Conservation (phyloP, 352 stramenopile species). For the Albugo candida region DNA sequence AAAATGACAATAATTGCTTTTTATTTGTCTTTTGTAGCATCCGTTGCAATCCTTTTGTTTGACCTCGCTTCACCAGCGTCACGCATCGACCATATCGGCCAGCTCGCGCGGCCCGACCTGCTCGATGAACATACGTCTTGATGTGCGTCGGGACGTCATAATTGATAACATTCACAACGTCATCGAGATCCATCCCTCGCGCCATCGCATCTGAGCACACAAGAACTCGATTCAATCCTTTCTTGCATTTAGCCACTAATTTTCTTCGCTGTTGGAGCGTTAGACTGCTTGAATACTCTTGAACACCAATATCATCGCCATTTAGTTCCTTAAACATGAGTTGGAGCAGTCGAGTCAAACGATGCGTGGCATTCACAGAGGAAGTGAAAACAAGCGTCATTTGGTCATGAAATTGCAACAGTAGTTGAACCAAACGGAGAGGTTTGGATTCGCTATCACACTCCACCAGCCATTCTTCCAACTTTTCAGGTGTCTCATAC, state of each 20-base stretch:
- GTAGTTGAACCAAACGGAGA: conserved; percentile 84
- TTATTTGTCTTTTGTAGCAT: conserved; percentile 75
- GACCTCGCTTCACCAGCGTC: conserved; percentile 67
- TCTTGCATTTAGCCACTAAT: conserved; percentile 62
- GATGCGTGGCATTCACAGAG: conserved; percentile 92
- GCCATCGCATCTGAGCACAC: conserved; percentile 87
- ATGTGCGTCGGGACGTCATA: conserved; percentile 85
- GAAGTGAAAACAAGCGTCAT: conserved; percentile 91
- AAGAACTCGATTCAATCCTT: conserved; percentile 40
- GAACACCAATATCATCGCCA: conserved; percentile 1
- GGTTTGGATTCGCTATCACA: conserved; percentile 90
- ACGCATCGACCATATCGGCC: conserved; percentile 50
- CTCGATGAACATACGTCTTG: conserved; percentile 84
- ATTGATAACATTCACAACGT: conserved; percentile 86
- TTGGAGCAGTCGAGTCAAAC: conserved; percentile 87
- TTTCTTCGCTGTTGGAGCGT: conserved; percentile 60
- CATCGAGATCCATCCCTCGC: conserved; percentile 85
- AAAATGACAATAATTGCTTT: conserved; percentile 48
- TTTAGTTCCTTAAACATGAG: conserved; percentile 19
- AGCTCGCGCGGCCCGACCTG: conserved; percentile 63
- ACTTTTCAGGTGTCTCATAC: conserved; percentile 57
- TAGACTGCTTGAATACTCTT: conserved; percentile 64
- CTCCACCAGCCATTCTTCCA: conserved; percentile 82
- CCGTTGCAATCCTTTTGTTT: conserved; percentile 55
- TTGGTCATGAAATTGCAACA: conserved; percentile 55